These are phyloP conservation scores for Sistotremastrum niveocremeum DNA, from an alignment of 768 basidiomycete genomes.

Conservation along the genomic window DNA sequence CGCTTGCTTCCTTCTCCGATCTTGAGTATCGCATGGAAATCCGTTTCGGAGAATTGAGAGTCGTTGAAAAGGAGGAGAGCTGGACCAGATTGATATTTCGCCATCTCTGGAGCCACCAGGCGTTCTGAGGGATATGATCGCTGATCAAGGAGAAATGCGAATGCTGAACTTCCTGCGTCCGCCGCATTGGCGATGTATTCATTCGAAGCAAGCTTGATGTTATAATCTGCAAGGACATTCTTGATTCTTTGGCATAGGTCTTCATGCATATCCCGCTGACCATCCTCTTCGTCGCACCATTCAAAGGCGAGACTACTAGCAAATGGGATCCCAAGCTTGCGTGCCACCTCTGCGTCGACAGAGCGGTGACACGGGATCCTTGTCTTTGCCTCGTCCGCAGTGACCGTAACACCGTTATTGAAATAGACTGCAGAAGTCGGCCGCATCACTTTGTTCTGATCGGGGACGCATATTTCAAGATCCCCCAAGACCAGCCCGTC, in stretches of 20 bases:
- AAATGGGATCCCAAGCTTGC: constrained; percentile 6
- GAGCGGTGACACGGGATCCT: not conserved
- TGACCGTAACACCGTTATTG: no score
- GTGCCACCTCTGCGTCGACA: constrained; percentile 3
- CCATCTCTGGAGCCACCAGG: constrained; percentile 24
- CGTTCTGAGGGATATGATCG: not conserved
- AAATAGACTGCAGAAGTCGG: no score
- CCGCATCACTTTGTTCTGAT: no score
- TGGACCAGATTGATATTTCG: constrained; percentile 20
- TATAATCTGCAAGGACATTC: constrained; percentile 29
- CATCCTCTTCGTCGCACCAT: constrained; percentile 8
- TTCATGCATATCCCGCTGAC: constrained; percentile 31
- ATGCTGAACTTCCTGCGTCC: constrained; percentile 33
- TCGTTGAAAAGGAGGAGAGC: constrained; percentile 34
- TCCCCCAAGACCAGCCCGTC: no score
- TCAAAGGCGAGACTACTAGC: constrained; percentile 9
- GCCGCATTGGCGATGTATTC: constrained; percentile 43
- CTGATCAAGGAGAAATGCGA: constrained; percentile 29
- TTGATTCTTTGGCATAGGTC: constrained; percentile 28
- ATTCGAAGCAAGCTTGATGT: constrained; percentile 26
- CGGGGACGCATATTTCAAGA: no score
- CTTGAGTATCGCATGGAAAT: constrained; percentile 32
- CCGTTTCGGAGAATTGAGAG: constrained; percentile 24
- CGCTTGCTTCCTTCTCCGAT: constrained; percentile 34
- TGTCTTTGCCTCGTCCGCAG: no score